Percentiles rank a stretch among this genome's conserved stretches.
Evolutionary conservation across 2,329 filamentous ascomycete species (phyloP).

Genomic region (Talaromyces verruculosus): DNA sequence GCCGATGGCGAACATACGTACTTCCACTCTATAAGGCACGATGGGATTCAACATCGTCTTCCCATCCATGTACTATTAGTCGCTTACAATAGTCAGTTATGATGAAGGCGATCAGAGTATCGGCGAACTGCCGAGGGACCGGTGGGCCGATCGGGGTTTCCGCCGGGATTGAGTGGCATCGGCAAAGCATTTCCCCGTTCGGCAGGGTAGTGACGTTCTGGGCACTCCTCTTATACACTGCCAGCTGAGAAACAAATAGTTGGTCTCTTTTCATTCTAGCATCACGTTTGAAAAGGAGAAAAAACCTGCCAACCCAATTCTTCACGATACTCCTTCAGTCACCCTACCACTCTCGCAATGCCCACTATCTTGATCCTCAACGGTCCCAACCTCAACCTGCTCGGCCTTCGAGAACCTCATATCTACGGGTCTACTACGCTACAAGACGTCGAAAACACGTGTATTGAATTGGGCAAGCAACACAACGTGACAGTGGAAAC

Average conservation of each 20-base stretch:
- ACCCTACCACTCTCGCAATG: slow-evolving; percentile 6
- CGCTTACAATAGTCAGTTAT: not conserved
- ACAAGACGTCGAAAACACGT: slow-evolving; percentile 56
- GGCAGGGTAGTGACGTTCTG: not conserved
- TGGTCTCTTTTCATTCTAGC: not conserved
- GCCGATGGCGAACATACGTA: not conserved
- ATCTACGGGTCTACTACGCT: slow-evolving; percentile 73
- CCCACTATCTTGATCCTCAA: slow-evolving; percentile 68
- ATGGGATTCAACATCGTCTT: not conserved
- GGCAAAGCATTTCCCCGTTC: slow-evolving; percentile 16
- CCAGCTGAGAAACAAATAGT: not conserved
- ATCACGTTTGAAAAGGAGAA: too few species aligned
- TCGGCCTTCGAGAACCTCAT: slow-evolving; percentile 71
- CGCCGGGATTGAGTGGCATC: not conserved
- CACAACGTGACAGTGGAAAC: slow-evolving; percentile 55
- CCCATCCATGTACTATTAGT: not conserved
- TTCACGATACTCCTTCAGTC: not conserved
- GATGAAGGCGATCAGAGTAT: not conserved
- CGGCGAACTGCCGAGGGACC: not conserved
- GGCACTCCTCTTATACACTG: too few species aligned
- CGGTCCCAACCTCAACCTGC: slow-evolving; percentile 79
- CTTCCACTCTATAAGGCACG: not conserved
- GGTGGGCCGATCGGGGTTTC: not conserved
- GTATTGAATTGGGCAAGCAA: slow-evolving; percentile 50
- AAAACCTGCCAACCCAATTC: not conserved